Percentiles rank a stretch among this genome's conserved stretches.
phyloP scores from a whole-genome alignment of 176 grass and related monocot genomes.

The Musa beccarii region DNA sequence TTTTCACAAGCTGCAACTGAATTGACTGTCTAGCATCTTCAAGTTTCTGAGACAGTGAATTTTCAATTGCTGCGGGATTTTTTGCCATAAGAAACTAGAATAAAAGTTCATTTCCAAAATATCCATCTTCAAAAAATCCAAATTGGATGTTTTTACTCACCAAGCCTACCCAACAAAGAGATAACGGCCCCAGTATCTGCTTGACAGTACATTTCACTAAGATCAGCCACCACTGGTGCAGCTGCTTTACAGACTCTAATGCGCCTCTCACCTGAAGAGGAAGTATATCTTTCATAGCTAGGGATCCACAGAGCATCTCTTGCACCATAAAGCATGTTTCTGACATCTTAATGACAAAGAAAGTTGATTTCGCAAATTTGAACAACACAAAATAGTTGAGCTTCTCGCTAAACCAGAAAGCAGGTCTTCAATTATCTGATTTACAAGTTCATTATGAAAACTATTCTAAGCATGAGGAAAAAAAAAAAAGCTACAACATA shows the following conservation, averaged over 20 bases:
- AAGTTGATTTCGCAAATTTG: neutral
- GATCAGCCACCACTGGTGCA: constrained; percentile 89
- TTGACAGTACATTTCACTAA: constrained; percentile 90
- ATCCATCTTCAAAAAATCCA: constrained; percentile 6
- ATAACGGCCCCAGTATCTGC: constrained; percentile 84
- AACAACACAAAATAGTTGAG: too few species aligned
- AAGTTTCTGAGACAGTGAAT: constrained; percentile 70
- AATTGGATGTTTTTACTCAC: constrained; percentile 38
- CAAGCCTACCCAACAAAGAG: constrained; percentile 59
- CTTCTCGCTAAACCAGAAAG: too few species aligned
- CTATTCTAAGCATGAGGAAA: neutral
- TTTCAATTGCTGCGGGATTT: constrained; percentile 71
- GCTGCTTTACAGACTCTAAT: constrained; percentile 93
- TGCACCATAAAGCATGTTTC: neutral
- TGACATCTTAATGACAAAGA: too few species aligned
- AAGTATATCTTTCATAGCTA: constrained; percentile 72
- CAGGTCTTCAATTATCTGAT: too few species aligned
- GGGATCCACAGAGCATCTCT: constrained; percentile 27
- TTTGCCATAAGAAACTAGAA: neutral
- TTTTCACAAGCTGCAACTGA: constrained; percentile 75
- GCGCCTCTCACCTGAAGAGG: constrained; percentile 86
- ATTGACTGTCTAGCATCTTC: constrained; percentile 80
- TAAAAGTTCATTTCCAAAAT: neutral
- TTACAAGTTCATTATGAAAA: too few species aligned
- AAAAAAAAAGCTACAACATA: neutral